phyloP scores from a whole-genome alignment of 352 stramenopile species.

The Pythium aquatile region DNA sequence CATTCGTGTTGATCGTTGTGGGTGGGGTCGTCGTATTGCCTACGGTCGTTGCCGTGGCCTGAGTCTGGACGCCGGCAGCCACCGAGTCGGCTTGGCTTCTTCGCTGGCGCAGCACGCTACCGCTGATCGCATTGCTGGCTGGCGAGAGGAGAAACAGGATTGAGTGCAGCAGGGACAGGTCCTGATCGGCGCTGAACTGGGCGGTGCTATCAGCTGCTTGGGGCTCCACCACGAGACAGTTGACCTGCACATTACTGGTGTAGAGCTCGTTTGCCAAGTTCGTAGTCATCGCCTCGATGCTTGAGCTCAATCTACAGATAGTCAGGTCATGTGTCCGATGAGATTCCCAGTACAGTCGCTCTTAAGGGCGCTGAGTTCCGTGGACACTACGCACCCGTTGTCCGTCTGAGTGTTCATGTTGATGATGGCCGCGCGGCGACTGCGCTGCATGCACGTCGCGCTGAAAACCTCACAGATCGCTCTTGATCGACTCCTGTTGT shows the following conservation, averaged over 20 bases:
- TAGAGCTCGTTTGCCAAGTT: conserved; percentile 39
- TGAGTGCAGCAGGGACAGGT: conserved; percentile 42
- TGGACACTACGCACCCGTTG: conserved; percentile 19
- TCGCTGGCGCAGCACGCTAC: conserved; percentile 42
- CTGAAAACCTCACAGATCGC: conserved; percentile 33
- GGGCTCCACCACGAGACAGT: conserved; percentile 47
- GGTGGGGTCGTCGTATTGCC: background rate
- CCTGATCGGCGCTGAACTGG: conserved; percentile 1
- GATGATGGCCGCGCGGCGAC: conserved; percentile 25
- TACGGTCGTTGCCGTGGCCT: too few species aligned
- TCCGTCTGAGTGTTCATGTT: conserved; percentile 30
- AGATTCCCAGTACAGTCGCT: background rate
- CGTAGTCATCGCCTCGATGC: conserved; percentile 43
- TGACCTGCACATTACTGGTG: conserved; percentile 46
- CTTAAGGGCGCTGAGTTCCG: too few species aligned
- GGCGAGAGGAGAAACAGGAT: conserved; percentile 67
- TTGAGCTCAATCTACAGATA: background rate
- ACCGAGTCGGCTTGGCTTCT: background rate
- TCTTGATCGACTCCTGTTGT: conserved; percentile 27
- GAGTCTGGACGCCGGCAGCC: background rate
- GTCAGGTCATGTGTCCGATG: background rate
- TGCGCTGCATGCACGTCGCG: conserved; percentile 27
- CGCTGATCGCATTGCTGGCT: conserved; percentile 43
- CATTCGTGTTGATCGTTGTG: background rate
- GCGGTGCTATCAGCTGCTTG: background rate